These are phyloP conservation scores for Talaromyces sp. DNA, from an alignment of 2,329 filamentous ascomycete species.

Conservation along the genomic window DNA sequence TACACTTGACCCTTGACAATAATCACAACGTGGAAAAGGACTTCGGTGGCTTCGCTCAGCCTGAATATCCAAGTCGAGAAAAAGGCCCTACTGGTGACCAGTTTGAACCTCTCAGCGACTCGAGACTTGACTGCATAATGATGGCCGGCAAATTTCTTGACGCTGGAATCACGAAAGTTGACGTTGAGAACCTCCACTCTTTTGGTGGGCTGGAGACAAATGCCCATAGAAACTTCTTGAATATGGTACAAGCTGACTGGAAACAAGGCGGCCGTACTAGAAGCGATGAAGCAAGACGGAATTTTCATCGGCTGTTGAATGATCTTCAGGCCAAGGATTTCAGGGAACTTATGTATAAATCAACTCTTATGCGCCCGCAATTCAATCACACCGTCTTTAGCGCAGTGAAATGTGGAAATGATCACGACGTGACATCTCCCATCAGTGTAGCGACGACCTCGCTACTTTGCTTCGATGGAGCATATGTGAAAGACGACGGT, in stretches of 20 bases:
- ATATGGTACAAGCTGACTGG: conserved; percentile 6
- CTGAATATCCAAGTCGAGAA: conserved; percentile 1
- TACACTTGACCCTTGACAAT: background rate
- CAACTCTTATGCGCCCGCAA: conserved; percentile 12
- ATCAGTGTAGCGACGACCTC: background rate
- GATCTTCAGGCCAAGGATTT: background rate
- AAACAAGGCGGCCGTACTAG: background rate
- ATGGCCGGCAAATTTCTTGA: conserved; percentile 36
- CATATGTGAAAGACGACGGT: background rate
- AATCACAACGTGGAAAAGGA: background rate
- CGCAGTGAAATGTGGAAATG: background rate
- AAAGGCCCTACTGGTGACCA: background rate
- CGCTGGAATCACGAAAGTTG: conserved; percentile 34
- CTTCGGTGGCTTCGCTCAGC: background rate
- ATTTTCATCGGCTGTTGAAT: conserved; percentile 4
- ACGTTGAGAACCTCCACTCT: conserved; percentile 24
- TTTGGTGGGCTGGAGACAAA: conserved; percentile 19
- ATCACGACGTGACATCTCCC: background rate
- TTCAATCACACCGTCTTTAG: background rate
- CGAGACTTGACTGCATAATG: conserved; percentile 31
- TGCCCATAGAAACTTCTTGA: background rate
- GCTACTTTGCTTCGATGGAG: background rate
- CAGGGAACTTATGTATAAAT: background rate
- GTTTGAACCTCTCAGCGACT: background rate
- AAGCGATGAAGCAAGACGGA: background rate